Conservation (phyloP, 1,284 basidiomycete genomes). For the Ganoderma sinense region DNA sequence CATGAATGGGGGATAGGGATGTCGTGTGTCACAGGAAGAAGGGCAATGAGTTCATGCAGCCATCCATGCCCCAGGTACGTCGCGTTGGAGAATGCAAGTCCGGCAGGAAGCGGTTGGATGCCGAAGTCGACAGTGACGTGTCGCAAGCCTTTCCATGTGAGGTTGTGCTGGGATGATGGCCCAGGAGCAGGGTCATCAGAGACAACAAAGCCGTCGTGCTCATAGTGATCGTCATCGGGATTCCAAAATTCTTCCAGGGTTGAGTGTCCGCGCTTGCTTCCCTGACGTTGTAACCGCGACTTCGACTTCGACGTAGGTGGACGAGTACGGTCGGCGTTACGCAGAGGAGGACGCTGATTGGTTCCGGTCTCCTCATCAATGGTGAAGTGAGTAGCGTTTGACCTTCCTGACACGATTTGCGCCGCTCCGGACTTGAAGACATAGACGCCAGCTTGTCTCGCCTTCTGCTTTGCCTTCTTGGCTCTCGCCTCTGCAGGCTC, state of each 20-base stretch:
- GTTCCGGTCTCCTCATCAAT: conserved; percentile 27
- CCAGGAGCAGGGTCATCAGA: conserved; percentile 8
- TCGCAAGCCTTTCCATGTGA: conserved; percentile 18
- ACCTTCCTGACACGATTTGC: conserved; percentile 24
- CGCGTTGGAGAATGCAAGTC: conserved; percentile 53
- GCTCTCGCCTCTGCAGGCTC: conserved; percentile 16
- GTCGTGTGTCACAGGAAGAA: conserved; percentile 17
- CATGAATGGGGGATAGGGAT: conserved; percentile 19
- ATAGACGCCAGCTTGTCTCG: conserved; percentile 24
- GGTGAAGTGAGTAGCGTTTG: conserved; percentile 24
- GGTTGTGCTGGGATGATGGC: conserved; percentile 12
- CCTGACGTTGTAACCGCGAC: not conserved
- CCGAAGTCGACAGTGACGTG: conserved; percentile 55
- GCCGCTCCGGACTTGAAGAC: conserved; percentile 24
- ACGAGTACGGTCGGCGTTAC: not conserved
- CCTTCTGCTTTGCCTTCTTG: conserved; percentile 23
- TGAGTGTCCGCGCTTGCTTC: not conserved
- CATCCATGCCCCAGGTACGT: conserved; percentile 65
- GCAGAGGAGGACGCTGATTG: not conserved
- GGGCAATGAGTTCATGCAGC: conserved; percentile 55
- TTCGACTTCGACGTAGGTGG: conserved; percentile 1
- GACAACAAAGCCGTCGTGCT: conserved; percentile 21
- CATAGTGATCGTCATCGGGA: conserved; percentile 8
- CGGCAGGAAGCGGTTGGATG: conserved; percentile 55
- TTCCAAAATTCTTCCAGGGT: conserved; percentile 30